Base-by-base conservation (phyloP, 768 basidiomycete species). In the Xerocomus spinulosus region DNA sequence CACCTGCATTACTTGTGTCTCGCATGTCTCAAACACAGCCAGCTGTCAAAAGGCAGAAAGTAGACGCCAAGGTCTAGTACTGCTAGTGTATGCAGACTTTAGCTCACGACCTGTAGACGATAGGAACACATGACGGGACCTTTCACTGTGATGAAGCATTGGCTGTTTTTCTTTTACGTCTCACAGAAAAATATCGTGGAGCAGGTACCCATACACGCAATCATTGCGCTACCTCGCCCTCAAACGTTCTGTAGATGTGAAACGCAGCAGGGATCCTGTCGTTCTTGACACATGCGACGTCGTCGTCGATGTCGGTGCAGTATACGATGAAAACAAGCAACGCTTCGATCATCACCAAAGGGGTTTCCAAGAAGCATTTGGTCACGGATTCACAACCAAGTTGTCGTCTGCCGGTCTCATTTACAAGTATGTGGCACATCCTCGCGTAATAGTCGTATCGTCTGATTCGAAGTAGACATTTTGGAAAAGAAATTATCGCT, bases 81-180 rank as follows among this genome's bases (percentile, higher is more conserved):
- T 55, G 40, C 18, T 30, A 29, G 45, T 29, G 38, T 26, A 35
- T 39, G 21, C 25, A 24, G 42, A 18, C 20, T 5, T 29, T 30
- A 20, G 15, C 41, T 46, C 43, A 42, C 9, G 45, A 36, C 24
- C 33, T 29, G 20, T 39, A 92, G 88, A 69, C 82, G 33, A 95
- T 97, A 59, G 93, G 93, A 28, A 96, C 94, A 2, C 93, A 97
- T 68, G 91, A 87, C 49, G 94, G 94, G 15, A 92, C 92, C 0
- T 97, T 97, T 65, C 94, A 99, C 60, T 94, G 92, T 67, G 95
- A 99, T 59, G 95, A 99, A 70, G 92, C 93, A 0, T 78, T 98
- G 26, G 96, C 95, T 0, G 88, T 95, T 15, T 93, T 85, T 67
- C 76, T 99, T 53, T 75, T 99, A 25, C 82, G 82, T 41, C 81